Base-by-base conservation (phyloP, 805 yeast species). In the Metschnikowia borealis region DNA sequence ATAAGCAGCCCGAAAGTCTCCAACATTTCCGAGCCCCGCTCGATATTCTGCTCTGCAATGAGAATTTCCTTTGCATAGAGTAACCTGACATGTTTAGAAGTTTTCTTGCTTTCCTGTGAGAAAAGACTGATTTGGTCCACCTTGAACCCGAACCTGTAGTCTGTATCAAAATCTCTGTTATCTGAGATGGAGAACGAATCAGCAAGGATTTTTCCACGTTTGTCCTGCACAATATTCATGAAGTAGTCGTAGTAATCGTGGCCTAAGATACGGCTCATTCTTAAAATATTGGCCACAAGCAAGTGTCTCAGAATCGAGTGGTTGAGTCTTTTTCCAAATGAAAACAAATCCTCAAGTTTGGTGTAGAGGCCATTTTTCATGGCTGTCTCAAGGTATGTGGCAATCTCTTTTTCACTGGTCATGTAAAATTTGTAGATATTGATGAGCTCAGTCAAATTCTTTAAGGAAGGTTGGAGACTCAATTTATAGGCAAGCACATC, bases 331-430 rank as follows among this genome's bases (percentile, higher is more conserved):
- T 64, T 60, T 14, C 80, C 80, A 55, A 91, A 82, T 18, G 81
- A 81, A 17, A 85, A 59, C 64, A 89, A 81, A 1, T 89, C 85
- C 29, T 76, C 73, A 15, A 89, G 60, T 62, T 89, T 90, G 52
- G 84, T 82, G 64, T 78, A 87, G 0, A 85, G 76, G 18, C 77
- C 74, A 21, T 76, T 74, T 35, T 82, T 79, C 56, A 86, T 81
- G 0, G 87, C 85, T 18, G 73, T 68, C 34, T 70, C 63, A 14
- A 82, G 64, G 58, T 75, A 78, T 20, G 74, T 65, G 7, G 74
- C 73, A 8, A 83, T 67, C 54, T 87, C 84, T 3, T 68, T 67
- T 26, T 74, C 74, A 44, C 80, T 78, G 11, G 82, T 77, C 38
- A 77, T 67, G 61, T 87, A 88, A 48, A 87, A 74, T 1, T 71